phyloP scores from a whole-genome alignment of 2,329 filamentous ascomycete species.

The Aspergillus flavus region DNA sequence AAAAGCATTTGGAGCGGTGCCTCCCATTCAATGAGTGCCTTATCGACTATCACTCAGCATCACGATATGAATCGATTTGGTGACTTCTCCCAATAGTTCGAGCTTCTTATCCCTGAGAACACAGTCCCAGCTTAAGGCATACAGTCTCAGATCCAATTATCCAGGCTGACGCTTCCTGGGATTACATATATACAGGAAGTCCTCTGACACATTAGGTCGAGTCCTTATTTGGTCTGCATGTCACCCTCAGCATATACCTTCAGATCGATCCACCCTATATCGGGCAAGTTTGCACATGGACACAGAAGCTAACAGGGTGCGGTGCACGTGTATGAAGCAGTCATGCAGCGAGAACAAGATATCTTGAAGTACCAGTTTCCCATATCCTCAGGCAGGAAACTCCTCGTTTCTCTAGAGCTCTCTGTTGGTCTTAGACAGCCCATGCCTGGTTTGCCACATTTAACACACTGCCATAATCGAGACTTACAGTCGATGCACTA shows the following conservation, averaged over 20 bases:
- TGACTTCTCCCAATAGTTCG: neutral
- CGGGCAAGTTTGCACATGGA: neutral
- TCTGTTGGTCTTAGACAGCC: neutral
- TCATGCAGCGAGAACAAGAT: neutral
- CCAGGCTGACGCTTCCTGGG: neutral
- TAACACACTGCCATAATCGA: neutral
- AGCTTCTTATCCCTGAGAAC: neutral
- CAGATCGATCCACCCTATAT: neutral
- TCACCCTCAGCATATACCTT: neutral
- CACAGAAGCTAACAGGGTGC: neutral
- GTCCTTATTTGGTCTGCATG: neutral
- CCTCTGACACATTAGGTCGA: neutral
- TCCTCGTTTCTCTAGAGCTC: neutral
- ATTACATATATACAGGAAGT: neutral
- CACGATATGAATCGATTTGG: neutral
- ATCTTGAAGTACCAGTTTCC: neutral
- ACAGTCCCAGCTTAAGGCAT: neutral
- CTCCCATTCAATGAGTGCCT: neutral
- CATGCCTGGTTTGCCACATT: neutral
- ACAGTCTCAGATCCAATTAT: neutral
- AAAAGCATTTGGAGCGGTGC: neutral
- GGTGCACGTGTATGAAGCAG: neutral
- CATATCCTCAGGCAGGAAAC: neutral
- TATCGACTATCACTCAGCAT: neutral
- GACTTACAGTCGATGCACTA: neutral